Evolutionary conservation across 2,329 filamentous ascomycete species (phyloP), one percentile per base, ranked within the genome.

Genomic region (Verticillium isaacii): DNA sequence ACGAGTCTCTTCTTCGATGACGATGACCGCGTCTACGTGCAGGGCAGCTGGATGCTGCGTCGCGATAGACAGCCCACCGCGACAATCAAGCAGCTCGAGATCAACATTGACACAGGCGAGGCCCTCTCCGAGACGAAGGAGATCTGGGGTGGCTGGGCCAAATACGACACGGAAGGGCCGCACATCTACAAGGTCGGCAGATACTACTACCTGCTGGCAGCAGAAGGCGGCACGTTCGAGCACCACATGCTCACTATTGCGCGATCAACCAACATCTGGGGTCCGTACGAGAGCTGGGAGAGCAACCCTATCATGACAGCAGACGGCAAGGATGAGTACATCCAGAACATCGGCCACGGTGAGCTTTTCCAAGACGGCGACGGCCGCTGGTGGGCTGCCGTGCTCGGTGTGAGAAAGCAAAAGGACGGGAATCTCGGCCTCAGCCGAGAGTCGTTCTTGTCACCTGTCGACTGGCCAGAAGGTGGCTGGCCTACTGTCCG

Each of bases 281-380:
- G 69, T 0, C 69, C 68, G 58, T 29, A 66, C 54, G 19, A 75
- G 29, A 64, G 66, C 0, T 74, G 70, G 58, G 65, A 69, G 0
- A 55, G 65, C 1, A 82, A 84, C 63, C 82, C 81, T 0, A 73
- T 82, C 4, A 66, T 84, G 29, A 81, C 77, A 0, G 78, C 78
- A 19, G 73, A 73, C 8, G 78, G 80, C 32, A 79, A 76, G 0
- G 41, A 54, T 0, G 72, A 66, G 32, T 78, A 77, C 59, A 80
- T 78, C 60, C 82, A 85, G 66, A 82, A 82, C 2, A 77, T 84
- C 0, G 84, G 84, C 0, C 84, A 86, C 61, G 79, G 81, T 1
- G 84, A 86, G 63, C 63, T 86, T 2, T 85, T 86, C 63, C 78
- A 83, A 58, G 83, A 86, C 63, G 63, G 63, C 2, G 57, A 63